Percentiles rank a stretch among this genome's conserved stretches.
These are phyloP conservation scores for Cyclotella sp. DNA, from an alignment of 108 stramenopile genomes.

Conservation along the genomic window DNA sequence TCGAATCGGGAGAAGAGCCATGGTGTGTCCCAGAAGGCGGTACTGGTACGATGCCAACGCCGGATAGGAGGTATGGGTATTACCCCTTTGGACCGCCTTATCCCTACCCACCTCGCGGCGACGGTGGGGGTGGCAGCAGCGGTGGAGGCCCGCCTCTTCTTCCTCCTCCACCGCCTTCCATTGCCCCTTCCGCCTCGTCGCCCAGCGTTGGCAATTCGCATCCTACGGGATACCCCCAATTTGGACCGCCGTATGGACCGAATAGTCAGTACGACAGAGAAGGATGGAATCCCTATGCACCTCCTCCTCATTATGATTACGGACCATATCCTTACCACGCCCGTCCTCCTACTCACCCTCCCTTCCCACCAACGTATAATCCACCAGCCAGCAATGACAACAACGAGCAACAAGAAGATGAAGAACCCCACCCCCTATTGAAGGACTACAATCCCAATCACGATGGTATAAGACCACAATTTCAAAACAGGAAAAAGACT, in stretches of 20 bases:
- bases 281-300: background rate
- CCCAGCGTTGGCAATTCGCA: no score
- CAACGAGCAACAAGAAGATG: background rate
- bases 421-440: slow-evolving; percentile 17
- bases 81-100: no score
- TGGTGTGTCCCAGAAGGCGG: no score
- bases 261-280: background rate
- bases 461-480: slow-evolving; percentile 36
- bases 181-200: no score
- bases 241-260: no score
- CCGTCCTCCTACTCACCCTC: slow-evolving; percentile 17
- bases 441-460: slow-evolving; percentile 19
- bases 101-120: no score
- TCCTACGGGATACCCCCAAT: no score
- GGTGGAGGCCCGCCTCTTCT: no score
- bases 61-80: no score
- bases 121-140: no score
- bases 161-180: no score
- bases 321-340: background rate
- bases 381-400: background rate
- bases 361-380: background rate
- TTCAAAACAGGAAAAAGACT: slow-evolving; percentile 16
- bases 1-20: background rate
- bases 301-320: background rate
- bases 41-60: no score